Percentiles rank a stretch among this genome's conserved stretches.
Evolutionary conservation across 345 rosid species (phyloP).

Genomic region (Pelargonium nanum): DNA sequence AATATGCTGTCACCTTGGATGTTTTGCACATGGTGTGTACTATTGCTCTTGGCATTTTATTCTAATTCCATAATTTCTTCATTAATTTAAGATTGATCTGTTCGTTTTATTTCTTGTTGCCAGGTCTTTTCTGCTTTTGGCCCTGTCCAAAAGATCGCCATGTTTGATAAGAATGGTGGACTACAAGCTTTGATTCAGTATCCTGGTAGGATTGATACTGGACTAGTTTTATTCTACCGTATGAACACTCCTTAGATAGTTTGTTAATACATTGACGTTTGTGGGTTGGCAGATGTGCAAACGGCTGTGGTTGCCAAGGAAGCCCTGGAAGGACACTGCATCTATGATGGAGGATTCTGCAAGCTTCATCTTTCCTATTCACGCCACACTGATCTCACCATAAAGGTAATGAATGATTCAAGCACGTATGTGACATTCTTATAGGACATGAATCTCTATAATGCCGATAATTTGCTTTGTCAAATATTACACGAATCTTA

Average conservation of each 20-base stretch:
- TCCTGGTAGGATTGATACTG: conserved; percentile 8
- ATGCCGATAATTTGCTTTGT: background rate
- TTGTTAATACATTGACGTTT: background rate
- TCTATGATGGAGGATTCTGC: conserved; percentile 96
- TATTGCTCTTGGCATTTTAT: background rate
- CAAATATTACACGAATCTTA: background rate
- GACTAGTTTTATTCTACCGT: no score
- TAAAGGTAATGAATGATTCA: conserved; percentile 42
- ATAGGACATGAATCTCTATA: no score
- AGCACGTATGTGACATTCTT: background rate
- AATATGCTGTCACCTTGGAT: conserved; percentile 95
- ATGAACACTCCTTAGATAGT: no score
- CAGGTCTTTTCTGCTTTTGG: conserved; percentile 95
- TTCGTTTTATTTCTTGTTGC: background rate
- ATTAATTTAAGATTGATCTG: background rate
- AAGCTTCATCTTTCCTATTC: conserved; percentile 93
- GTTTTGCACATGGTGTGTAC: conserved; percentile 73
- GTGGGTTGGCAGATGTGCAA: conserved; percentile 62
- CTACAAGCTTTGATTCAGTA: conserved; percentile 93
- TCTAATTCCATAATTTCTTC: background rate
- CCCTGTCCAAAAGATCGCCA: conserved; percentile 90
- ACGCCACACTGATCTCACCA: conserved; percentile 91
- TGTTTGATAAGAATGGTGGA: conserved; percentile 98
- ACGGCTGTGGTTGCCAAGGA: conserved; percentile 90
- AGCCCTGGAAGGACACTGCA: conserved; percentile 97